Conservation (phyloP, 495 filamentous ascomycete species). For the Penicillium lividum region DNA sequence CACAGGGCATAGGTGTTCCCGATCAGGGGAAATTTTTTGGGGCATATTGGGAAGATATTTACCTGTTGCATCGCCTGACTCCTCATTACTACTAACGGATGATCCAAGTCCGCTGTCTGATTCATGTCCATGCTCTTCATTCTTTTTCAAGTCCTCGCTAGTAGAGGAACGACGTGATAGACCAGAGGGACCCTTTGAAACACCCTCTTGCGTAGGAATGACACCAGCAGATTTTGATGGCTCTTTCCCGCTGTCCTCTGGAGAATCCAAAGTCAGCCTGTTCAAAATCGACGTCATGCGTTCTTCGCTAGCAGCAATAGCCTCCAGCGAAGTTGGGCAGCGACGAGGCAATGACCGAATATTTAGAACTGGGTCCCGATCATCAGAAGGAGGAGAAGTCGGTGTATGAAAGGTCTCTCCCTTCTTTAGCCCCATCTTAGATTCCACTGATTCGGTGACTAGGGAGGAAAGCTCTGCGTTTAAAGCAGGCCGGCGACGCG, state of each 20-base stretch:
- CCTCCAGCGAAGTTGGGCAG: slow-evolving; percentile 51
- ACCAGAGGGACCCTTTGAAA: not conserved
- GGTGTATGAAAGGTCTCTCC: slow-evolving; percentile 55
- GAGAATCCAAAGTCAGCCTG: slow-evolving; percentile 41
- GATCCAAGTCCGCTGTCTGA: slow-evolving; percentile 60
- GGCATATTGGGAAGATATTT: not conserved
- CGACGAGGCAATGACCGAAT: slow-evolving; percentile 51
- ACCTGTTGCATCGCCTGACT: slow-evolving; percentile 4
- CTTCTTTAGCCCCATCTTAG: slow-evolving; percentile 44
- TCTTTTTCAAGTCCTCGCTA: slow-evolving; percentile 1
- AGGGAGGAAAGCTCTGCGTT: slow-evolving; percentile 32
- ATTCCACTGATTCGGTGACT: slow-evolving; percentile 21
- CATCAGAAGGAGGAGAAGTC: slow-evolving; percentile 39
- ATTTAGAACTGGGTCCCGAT: slow-evolving; percentile 44
- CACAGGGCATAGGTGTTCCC: no score
- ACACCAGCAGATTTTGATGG: not conserved
- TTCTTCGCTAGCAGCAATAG: slow-evolving; percentile 48
- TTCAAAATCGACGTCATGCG: slow-evolving; percentile 50
- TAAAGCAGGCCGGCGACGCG: slow-evolving; percentile 38
- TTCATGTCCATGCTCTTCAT: slow-evolving; percentile 35
- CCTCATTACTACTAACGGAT: slow-evolving; percentile 44
- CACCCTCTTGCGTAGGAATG: no score
- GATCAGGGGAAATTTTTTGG: no score
- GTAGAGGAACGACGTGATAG: not conserved
- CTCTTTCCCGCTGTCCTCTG: slow-evolving; percentile 21